Evolutionary conservation across 108 stramenopile genomes (phyloP).

Genomic region (Pseudonitzschia pungens): DNA sequence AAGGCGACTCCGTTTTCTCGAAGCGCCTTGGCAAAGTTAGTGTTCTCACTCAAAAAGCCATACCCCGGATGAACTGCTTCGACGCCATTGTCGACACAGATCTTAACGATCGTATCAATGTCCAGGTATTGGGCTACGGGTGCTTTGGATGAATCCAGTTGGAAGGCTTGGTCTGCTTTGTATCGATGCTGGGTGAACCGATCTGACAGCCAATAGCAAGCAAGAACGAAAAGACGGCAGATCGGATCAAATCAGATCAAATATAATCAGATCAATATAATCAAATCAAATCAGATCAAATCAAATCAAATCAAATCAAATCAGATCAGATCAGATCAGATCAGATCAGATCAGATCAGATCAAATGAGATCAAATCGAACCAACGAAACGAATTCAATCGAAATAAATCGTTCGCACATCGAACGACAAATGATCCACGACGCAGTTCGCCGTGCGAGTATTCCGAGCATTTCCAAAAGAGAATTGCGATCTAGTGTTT

Average conservation of each 20-base stretch:
- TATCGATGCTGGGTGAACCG: constrained; percentile 96
- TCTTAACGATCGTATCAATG: constrained; percentile 75
- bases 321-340: too few relatives aligned
- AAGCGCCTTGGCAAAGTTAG: constrained; percentile 73
- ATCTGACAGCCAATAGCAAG: constrained; percentile 38
- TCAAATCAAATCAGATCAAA: not conserved
- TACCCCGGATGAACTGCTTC: constrained; percentile 92
- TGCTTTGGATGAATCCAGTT: constrained; percentile 42
- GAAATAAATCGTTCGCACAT: too few relatives aligned
- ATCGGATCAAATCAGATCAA: not conserved
- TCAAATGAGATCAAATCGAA: not conserved
- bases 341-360: too few relatives aligned
- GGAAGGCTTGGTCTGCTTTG: constrained; percentile 93
- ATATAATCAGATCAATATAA: not conserved
- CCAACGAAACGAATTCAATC: not conserved
- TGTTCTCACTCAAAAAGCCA: constrained; percentile 88
- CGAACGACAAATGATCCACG: too few relatives aligned
- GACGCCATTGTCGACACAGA: constrained; percentile 80
- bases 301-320: too few relatives aligned
- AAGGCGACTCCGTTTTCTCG: constrained; percentile 81
- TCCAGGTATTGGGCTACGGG: constrained; percentile 96
- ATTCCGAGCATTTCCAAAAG: too few relatives aligned
- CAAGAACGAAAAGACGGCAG: not conserved
- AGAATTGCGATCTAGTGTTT: too few relatives aligned
- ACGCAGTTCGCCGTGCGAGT: too few relatives aligned